These are phyloP conservation scores for Striga asiatica DNA, from an alignment of 257 asterid species.

Conservation along the genomic window DNA sequence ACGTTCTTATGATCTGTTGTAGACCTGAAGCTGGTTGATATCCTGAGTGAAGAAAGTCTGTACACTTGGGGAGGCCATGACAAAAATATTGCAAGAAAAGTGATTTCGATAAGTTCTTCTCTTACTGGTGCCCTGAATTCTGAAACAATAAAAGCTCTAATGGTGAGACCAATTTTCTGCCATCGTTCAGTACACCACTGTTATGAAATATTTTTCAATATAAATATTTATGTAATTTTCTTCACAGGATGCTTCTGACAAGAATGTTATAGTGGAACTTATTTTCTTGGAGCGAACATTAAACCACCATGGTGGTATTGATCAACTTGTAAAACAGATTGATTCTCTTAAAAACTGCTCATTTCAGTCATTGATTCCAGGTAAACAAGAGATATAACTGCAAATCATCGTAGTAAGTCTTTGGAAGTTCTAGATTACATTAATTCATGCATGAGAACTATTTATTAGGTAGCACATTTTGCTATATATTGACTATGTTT, in stretches of 20 bases:
- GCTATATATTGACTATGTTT: not conserved
- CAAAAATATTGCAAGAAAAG: conserved; percentile 43
- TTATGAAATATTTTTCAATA: conserved; percentile 1
- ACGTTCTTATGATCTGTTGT: conserved; percentile 19
- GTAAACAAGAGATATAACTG: conserved; percentile 27
- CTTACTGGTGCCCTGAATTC: conserved; percentile 41
- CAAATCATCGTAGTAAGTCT: not conserved
- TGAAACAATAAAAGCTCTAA: conserved; percentile 44
- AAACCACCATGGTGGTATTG: conserved; percentile 41
- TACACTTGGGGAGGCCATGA: conserved; percentile 49
- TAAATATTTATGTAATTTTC: conserved; percentile 15
- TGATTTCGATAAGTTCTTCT: conserved; percentile 50
- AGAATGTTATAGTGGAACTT: conserved; percentile 55
- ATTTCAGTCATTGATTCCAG: conserved; percentile 51
- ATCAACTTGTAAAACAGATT: conserved; percentile 45
- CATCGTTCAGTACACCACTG: conserved; percentile 14
- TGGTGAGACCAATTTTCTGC: conserved; percentile 42
- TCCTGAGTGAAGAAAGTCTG: conserved; percentile 41
- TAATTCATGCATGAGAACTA: conserved; percentile 9
- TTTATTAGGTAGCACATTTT: not conserved
- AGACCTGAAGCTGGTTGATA: conserved; percentile 56
- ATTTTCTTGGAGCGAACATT: conserved; percentile 52
- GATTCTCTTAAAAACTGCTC: conserved; percentile 67
- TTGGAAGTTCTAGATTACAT: not conserved
- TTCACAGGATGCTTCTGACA: conserved; percentile 71